A percentile compares a stretch with the other conserved stretches of the same genome.
phyloP scores from a whole-genome alignment of 345 rosid species.

The Limnanthes douglasii region DNA sequence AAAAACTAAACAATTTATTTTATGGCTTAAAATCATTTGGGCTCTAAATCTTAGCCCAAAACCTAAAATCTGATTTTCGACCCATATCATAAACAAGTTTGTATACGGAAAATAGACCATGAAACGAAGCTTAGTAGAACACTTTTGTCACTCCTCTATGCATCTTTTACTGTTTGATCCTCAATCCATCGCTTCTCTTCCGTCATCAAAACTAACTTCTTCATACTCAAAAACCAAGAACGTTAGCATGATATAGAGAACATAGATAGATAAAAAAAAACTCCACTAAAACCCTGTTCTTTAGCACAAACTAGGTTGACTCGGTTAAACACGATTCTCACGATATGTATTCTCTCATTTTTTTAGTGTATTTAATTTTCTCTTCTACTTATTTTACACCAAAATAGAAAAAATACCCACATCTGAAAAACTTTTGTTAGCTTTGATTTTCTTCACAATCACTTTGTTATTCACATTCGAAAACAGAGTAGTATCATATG shows the following conservation, averaged over 20 bases:
- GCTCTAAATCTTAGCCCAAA: no score
- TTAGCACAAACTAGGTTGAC: slow-evolving; percentile 18
- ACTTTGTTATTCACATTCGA: slow-evolving; percentile 55
- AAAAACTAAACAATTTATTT: no score
- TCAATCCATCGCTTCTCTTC: slow-evolving; percentile 65
- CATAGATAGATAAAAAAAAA: not conserved
- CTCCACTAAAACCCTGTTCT: slow-evolving; percentile 17
- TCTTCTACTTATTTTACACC: slow-evolving; percentile 29
- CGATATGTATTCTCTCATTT: slow-evolving; percentile 34
- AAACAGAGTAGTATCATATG: slow-evolving; percentile 39
- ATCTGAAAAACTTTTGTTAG: slow-evolving; percentile 54
- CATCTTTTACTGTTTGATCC: slow-evolving; percentile 56
- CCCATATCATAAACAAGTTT: no score
- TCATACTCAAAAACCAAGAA: slow-evolving; percentile 4
- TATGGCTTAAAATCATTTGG: no score
- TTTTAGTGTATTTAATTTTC: slow-evolving; percentile 20
- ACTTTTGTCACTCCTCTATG: slow-evolving; percentile 58
- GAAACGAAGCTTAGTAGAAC: slow-evolving; percentile 57
- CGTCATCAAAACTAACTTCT: slow-evolving; percentile 32
- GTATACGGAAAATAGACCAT: no score
- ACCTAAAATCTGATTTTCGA: no score
- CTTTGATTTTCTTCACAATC: slow-evolving; percentile 46
- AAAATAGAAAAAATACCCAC: slow-evolving; percentile 36
- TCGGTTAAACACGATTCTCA: slow-evolving; percentile 30
- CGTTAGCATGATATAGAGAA: slow-evolving; percentile 8